phyloP scores from a whole-genome alignment of 345 rosid genomes.

The Camelina neglecta region DNA sequence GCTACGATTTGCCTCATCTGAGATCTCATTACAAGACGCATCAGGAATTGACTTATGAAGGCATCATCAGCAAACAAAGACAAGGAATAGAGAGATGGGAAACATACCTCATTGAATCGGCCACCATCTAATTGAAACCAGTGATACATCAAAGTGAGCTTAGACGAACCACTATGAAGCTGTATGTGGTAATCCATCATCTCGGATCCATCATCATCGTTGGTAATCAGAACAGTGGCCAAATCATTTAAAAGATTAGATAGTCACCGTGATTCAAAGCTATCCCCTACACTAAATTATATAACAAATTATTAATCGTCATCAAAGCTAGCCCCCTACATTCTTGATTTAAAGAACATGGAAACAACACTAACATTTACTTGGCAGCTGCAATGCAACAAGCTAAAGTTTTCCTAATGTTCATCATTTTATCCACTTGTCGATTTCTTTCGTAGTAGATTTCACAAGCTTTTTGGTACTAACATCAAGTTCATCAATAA shows the following conservation, averaged over 20 bases:
- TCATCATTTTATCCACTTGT: constrained; percentile 81
- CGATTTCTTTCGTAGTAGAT: constrained; percentile 75
- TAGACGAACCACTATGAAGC: too few species aligned
- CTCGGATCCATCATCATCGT: too few species aligned
- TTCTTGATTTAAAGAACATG: constrained; percentile 12
- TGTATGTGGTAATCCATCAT: too few species aligned
- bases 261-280: too few species aligned
- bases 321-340: not conserved
- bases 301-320: too few species aligned
- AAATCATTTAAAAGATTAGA: too few species aligned
- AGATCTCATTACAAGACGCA: constrained; percentile 12
- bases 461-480: constrained; percentile 67
- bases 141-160: too few species aligned
- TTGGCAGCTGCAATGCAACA: not conserved
- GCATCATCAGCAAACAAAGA: not conserved
- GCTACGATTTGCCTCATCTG: constrained; percentile 96
- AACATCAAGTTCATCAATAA: constrained; percentile 64
- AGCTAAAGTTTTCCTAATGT: not conserved
- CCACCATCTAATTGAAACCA: constrained; percentile 71
- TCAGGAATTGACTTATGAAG: constrained; percentile 4
- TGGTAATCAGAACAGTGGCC: too few species aligned
- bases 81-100: not conserved
- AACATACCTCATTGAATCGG: constrained; percentile 71
- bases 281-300: too few species aligned
- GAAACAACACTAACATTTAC: not conserved